A percentile compares a stretch with the other conserved stretches of the same genome.
These are phyloP conservation scores for Pugionium cornutum DNA, from an alignment of 345 rosid genomes.

Conservation along the genomic window DNA sequence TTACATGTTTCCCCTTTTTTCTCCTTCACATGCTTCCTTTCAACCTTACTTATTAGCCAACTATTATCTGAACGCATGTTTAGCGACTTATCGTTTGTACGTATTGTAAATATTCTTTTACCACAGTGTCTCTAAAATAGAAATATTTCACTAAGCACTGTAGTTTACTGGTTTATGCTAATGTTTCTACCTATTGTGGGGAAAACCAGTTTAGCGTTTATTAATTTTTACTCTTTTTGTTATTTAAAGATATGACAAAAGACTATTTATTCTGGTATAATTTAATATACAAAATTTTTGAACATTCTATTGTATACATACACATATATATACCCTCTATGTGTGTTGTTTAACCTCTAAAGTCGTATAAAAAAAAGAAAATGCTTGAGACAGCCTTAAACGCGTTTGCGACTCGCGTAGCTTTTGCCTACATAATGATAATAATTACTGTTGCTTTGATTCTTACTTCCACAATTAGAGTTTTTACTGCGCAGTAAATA, in stretches of 20 bases:
- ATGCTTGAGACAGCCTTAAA: constrained; percentile 27
- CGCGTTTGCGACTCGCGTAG: constrained; percentile 44
- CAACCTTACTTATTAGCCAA: neutral
- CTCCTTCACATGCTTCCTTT: neutral
- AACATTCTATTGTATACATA: constrained; percentile 27
- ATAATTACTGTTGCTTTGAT: constrained; percentile 43
- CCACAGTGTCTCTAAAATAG: no score
- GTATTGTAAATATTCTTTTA: neutral
- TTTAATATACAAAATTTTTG: constrained; percentile 31
- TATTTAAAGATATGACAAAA: neutral
- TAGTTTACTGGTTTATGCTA: no score
- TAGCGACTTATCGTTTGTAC: neutral
- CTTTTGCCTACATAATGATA: constrained; percentile 45
- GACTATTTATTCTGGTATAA: constrained; percentile 15
- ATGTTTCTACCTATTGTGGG: no score
- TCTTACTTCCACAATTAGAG: constrained; percentile 35
- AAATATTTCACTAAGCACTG: no score
- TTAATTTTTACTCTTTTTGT: no score
- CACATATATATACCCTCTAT: constrained; percentile 15
- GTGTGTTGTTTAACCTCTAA: constrained; percentile 10
- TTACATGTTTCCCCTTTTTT: neutral
- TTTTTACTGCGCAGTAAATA: constrained; percentile 40
- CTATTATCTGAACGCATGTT: no score
- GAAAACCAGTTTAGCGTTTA: no score
- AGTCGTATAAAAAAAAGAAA: neutral